These are phyloP conservation scores for Metschnikowia lachancei DNA, from an alignment of 805 yeast species.

Conservation along the genomic window DNA sequence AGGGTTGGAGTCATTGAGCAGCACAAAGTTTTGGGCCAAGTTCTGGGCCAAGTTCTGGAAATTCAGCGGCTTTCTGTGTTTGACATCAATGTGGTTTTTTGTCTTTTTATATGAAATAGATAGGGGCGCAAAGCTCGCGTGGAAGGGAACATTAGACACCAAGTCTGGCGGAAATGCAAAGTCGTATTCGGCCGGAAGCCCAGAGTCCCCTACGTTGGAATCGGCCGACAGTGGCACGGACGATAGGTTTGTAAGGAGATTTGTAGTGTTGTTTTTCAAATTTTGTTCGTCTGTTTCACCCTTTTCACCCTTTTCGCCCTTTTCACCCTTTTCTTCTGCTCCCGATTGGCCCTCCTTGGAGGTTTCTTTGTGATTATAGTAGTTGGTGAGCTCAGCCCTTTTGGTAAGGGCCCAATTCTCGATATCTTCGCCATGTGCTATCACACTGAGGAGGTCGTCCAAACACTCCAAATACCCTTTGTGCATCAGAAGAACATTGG, in stretches of 20 bases:
- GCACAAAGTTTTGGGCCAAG: too few relatives aligned
- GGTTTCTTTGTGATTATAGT: constrained; percentile 14
- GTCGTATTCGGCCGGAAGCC: constrained; percentile 29
- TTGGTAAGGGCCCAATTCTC: constrained; percentile 53
- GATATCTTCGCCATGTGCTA: constrained; percentile 44
- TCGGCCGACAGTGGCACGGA: constrained; percentile 4
- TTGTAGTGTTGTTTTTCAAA: background rate
- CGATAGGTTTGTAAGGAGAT: background rate
- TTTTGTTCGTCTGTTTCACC: background rate
- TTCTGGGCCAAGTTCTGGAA: too few relatives aligned
- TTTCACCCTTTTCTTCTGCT: too few relatives aligned
- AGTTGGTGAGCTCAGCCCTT: constrained; percentile 40
- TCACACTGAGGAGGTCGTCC: constrained; percentile 49
- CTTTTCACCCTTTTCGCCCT: background rate
- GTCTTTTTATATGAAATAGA: constrained; percentile 32
- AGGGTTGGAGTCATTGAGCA: constrained; percentile 5
- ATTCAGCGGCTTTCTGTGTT: constrained; percentile 5
- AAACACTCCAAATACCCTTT: constrained; percentile 63
- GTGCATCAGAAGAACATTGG: constrained; percentile 45
- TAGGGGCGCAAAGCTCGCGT: constrained; percentile 37
- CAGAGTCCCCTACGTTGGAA: constrained; percentile 3
- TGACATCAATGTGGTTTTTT: constrained; percentile 10
- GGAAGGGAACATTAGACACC: constrained; percentile 28
- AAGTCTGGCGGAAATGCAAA: constrained; percentile 32
- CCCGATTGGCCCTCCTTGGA: too few relatives aligned